These are phyloP conservation scores for Salvia hispanica DNA, from an alignment of 257 asterid species.

Conservation along the genomic window DNA sequence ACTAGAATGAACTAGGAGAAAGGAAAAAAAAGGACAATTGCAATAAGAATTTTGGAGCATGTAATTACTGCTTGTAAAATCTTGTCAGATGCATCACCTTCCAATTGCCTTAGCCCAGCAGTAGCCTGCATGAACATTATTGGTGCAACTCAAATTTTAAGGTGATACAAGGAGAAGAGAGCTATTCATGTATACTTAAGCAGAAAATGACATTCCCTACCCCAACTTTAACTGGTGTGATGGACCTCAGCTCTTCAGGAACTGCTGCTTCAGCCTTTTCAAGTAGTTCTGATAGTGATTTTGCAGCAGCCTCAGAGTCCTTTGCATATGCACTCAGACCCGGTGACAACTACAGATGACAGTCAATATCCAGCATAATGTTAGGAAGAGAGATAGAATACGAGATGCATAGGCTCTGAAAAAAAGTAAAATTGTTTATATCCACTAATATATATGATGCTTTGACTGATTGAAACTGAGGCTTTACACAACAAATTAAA, in stretches of 20 bases:
- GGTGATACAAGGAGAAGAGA: slow-evolving; percentile 18
- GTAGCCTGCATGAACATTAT: slow-evolving; percentile 68
- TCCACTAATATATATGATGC: slow-evolving; percentile 18
- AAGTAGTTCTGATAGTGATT: slow-evolving; percentile 59
- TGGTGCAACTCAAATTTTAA: slow-evolving; percentile 14
- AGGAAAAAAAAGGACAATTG: neutral
- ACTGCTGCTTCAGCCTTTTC: slow-evolving; percentile 68
- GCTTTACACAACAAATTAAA: neutral
- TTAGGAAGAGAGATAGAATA: neutral
- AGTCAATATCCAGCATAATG: slow-evolving; percentile 26
- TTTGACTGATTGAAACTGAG: slow-evolving; percentile 19
- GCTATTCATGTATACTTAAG: neutral
- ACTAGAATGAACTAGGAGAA: slow-evolving; percentile 21
- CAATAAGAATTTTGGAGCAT: slow-evolving; percentile 21
- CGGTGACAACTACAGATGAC: slow-evolving; percentile 55
- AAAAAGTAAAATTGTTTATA: neutral
- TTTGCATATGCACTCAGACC: slow-evolving; percentile 71
- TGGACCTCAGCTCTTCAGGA: slow-evolving; percentile 51
- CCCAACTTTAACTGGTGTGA: slow-evolving; percentile 77
- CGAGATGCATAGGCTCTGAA: slow-evolving; percentile 5
- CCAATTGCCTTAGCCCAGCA: slow-evolving; percentile 82
- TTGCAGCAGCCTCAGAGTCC: slow-evolving; percentile 69
- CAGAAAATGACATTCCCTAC: slow-evolving; percentile 29
- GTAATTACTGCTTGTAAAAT: slow-evolving; percentile 74
- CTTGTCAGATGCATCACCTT: slow-evolving; percentile 74